A percentile compares a stretch with the other conserved stretches of the same genome.
phyloP scores from a whole-genome alignment of 1,139 yeast genomes.

The Candida sojae region DNA sequence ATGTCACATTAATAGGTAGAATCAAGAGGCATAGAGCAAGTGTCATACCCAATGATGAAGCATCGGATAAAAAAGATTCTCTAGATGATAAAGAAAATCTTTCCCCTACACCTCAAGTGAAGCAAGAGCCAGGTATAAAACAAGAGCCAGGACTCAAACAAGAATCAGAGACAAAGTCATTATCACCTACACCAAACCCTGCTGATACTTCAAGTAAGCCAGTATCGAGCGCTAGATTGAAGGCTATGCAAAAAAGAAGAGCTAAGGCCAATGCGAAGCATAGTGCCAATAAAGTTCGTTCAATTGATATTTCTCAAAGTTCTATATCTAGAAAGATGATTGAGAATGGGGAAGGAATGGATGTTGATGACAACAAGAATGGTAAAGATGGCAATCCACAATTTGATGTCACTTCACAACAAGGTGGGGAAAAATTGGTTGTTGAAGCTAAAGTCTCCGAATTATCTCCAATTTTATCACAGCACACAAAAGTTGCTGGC shows the following conservation, averaged over 20 bases:
- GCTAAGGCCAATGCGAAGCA: constrained; percentile 81
- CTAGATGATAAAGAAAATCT: constrained; percentile 3
- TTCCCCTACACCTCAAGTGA: constrained; percentile 5
- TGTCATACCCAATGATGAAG: constrained; percentile 13
- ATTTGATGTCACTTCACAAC: constrained; percentile 72
- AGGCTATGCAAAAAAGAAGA: constrained; percentile 91
- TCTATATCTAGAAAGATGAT: constrained; percentile 66
- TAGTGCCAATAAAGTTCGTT: constrained; percentile 48
- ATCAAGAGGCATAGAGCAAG: constrained; percentile 33
- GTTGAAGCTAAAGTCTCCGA: constrained; percentile 76
- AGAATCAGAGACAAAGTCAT: constrained; percentile 12
- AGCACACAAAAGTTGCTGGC: constrained; percentile 75
- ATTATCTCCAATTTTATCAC: constrained; percentile 69
- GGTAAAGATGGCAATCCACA: constrained; percentile 18
- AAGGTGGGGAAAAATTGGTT: constrained; percentile 79
- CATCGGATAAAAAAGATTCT: constrained; percentile 9
- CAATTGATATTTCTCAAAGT: constrained; percentile 79
- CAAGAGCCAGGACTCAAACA: constrained; percentile 12
- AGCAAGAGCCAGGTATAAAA: constrained; percentile 7
- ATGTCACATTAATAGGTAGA: constrained; percentile 27
- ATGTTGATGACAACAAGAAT: constrained; percentile 16
- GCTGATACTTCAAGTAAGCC: constrained; percentile 21
- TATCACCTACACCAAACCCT: constrained; percentile 14
- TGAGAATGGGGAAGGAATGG: constrained; percentile 23
- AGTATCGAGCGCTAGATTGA: constrained; percentile 72